phyloP scores from a whole-genome alignment of 1,284 basidiomycete species.

The Leccinum fuscescens region DNA sequence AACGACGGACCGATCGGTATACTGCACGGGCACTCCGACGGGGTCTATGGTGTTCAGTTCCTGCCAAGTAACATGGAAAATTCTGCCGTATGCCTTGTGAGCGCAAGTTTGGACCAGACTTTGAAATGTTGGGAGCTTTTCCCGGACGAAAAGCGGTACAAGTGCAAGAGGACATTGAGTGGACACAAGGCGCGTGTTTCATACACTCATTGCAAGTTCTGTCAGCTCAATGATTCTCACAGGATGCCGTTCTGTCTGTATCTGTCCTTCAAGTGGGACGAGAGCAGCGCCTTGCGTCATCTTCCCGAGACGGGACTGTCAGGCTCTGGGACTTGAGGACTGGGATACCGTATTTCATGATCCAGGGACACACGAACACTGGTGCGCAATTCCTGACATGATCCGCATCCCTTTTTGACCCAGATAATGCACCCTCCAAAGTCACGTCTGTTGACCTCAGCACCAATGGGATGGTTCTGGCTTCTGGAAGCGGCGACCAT shows the following conservation, averaged over 20 bases:
- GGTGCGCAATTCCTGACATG: conserved; percentile 27
- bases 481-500: conserved; percentile 89
- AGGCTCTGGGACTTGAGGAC: conserved; percentile 33
- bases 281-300: conserved; percentile 35
- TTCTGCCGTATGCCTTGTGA: conserved; percentile 24
- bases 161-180: conserved; percentile 30
- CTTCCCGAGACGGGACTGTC: conserved; percentile 35
- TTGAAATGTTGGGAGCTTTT: conserved; percentile 32
- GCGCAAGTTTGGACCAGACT: conserved; percentile 32
- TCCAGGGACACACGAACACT: conserved; percentile 36
- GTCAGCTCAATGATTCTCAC: not conserved
- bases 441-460: conserved; percentile 89
- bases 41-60: conserved; percentile 34
- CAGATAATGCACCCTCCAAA: conserved; percentile 22
- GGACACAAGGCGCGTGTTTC: conserved; percentile 27
- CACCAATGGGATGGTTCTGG: conserved; percentile 70
- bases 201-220: not conserved
- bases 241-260: conserved; percentile 33
- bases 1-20: conserved; percentile 20
- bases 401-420: conserved; percentile 21
- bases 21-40: conserved; percentile 30
- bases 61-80: conserved; percentile 10
- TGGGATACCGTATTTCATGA: conserved; percentile 34
- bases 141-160: conserved; percentile 24
- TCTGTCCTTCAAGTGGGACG: conserved; percentile 35